Base-by-base conservation (phyloP, 441 rosid species). In the Biscutella laevigata region DNA sequence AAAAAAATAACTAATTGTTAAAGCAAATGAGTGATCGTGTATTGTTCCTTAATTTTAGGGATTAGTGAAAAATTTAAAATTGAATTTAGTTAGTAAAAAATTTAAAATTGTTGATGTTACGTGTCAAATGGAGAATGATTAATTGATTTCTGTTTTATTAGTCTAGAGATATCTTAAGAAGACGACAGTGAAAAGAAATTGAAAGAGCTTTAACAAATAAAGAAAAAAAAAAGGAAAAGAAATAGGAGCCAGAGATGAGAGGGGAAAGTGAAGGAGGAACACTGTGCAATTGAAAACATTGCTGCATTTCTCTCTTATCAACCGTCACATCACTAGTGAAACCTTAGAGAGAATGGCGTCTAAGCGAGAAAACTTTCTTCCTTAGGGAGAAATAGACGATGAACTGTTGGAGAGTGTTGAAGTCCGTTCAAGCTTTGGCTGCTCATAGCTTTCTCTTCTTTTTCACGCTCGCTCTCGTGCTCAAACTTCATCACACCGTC, bases 321-420 rank as follows among this genome's bases (percentile, higher is more conserved):
- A 26, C 16, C 20, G 9, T 40, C n/a, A n/a, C n/a, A n/a, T 42
- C 53, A 41, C 8, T 19, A 49, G 16, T 29, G 16, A 9, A 0
- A 40, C n/a, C n/a, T n/a, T 8, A 48, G 50, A 33, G 43, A 27
- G 2, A n/a, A 64, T 64, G 62, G 57, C 47, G 44, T 37, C 11
- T 11, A 48, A 64, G 8, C 26, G 7, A 48, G 27, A 55, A 17
- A 48, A 10, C 25, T 13, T 8, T 20, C 10, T 26, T 7, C 22
- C 21, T 8, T 29, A 54, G 33, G 19, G 59, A 25, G 52, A 16
- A 5, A 33, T 2, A 33, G 68, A 83, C 45, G 76, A 90, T 81
- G 87, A 79, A 75, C 69, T 77, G 94, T 88, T 62, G 87, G 47
- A 81, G 96, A 77, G 86, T 83, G 54, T 75, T 88, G 67, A 85